These are phyloP conservation scores for Uncinocarpus reesii DNA, from an alignment of 2,329 filamentous ascomycete genomes.

Conservation along the genomic window DNA sequence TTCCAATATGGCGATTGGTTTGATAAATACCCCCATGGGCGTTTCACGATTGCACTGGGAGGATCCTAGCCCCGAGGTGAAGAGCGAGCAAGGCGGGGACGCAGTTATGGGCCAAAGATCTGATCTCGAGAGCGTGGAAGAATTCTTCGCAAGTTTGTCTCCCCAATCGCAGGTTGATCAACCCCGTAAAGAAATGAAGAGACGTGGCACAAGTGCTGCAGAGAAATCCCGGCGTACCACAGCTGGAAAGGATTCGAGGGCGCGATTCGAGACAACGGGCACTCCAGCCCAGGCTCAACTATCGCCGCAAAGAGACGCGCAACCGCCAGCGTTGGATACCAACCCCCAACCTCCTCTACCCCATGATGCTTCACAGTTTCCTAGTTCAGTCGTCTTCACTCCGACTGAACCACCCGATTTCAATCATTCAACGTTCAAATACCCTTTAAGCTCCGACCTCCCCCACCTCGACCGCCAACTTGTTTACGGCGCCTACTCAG, in stretches of 20 bases:
- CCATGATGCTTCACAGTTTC: not conserved
- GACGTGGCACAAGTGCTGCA: constrained; percentile 20
- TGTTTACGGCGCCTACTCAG: constrained; percentile 61
- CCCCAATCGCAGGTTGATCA: constrained; percentile 44
- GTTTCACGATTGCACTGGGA: constrained; percentile 76
- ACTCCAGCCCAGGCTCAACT: constrained; percentile 12
- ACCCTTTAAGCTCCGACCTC: constrained; percentile 37
- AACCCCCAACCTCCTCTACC: not conserved
- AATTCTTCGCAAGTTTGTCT: constrained; percentile 77
- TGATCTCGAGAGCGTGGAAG: constrained; percentile 85
- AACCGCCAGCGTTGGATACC: not conserved
- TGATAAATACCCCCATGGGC: constrained; percentile 81
- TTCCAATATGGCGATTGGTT: constrained; percentile 99
- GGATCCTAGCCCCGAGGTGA: constrained; percentile 56
- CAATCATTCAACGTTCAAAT: constrained; percentile 29
- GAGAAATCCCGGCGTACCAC: constrained; percentile 12
- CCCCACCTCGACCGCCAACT: constrained; percentile 66
- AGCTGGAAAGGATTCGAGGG: constrained; percentile 17
- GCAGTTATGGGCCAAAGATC: constrained; percentile 80
- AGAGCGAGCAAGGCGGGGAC: constrained; percentile 72
- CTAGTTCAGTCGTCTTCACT: not conserved
- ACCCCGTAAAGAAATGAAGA: constrained; percentile 43
- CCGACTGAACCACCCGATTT: constrained; percentile 31
- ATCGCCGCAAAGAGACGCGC: constrained; percentile 9
- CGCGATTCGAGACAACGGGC: not conserved